A percentile compares a stretch with the other conserved stretches of the same genome.
phyloP scores from a whole-genome alignment of 2,329 filamentous ascomycete species.

The Purpureocillium lavendulum region DNA sequence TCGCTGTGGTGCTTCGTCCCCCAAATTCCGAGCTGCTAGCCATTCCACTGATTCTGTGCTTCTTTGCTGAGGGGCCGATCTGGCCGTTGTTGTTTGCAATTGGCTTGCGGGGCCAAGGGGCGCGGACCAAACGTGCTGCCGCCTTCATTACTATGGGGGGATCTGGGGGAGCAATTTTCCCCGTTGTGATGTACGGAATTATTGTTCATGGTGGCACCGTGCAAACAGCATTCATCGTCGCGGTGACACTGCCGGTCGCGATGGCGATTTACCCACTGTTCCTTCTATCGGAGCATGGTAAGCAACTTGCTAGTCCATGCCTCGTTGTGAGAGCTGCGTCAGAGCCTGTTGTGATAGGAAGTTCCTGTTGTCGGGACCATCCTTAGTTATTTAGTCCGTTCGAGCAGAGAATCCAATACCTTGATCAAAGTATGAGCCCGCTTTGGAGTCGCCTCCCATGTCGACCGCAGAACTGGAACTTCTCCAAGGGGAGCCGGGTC shows the following conservation, averaged over 20 bases:
- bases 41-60: conserved; percentile 58
- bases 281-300: no score
- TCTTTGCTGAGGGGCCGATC: conserved; percentile 75
- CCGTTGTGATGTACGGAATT: conserved; percentile 65
- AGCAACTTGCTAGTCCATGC: no score
- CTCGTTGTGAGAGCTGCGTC: no score
- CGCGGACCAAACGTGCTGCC: conserved; percentile 70
- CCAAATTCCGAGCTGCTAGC: conserved; percentile 39
- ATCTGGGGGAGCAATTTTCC: conserved; percentile 64
- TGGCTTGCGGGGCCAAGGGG: conserved; percentile 70
- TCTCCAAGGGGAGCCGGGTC: no score
- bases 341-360: no score
- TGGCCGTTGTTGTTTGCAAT: conserved; percentile 78
- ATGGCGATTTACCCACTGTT: conserved; percentile 41
- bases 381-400: no score
- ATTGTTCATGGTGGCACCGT: conserved; percentile 51
- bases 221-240: conserved; percentile 55
- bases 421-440: no score
- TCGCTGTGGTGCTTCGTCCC: conserved; percentile 37
- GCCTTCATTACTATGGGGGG: conserved; percentile 72
- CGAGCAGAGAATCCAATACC: no score
- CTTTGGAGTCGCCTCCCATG: no score
- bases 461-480: no score
- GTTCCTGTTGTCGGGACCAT: no score
- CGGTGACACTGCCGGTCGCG: conserved; percentile 42